Conservation (phyloP, 345 rosid species). For the Psidium friedrichsthalianum region DNA sequence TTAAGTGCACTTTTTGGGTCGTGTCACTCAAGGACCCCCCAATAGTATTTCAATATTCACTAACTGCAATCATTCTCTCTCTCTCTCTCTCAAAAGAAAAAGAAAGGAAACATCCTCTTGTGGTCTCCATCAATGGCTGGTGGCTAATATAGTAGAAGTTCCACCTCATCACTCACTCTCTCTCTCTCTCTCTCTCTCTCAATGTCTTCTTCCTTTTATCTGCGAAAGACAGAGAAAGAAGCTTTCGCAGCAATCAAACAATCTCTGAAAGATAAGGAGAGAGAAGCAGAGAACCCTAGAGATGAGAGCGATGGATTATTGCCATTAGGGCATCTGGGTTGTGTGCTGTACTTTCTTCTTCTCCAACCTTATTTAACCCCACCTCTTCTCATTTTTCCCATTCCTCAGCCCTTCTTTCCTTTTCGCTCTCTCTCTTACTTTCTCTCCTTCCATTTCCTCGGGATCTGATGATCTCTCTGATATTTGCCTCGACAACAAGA, state of each 20-base stretch:
- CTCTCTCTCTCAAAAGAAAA: not conserved
- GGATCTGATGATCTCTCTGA: slow-evolving; percentile 50
- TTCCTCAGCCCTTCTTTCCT: slow-evolving; percentile 10
- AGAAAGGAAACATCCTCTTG: slow-evolving; percentile 14
- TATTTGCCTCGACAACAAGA: slow-evolving; percentile 2
- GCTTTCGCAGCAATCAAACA: slow-evolving; percentile 75
- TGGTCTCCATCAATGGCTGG: slow-evolving; percentile 50
- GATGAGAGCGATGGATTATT: slow-evolving; percentile 13
- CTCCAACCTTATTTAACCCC: slow-evolving; percentile 42
- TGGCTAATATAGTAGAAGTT: not conserved
- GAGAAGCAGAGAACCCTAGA: slow-evolving; percentile 7
- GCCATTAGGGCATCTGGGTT: slow-evolving; percentile 49
- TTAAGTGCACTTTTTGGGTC: slow-evolving; percentile 4
- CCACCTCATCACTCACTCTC: not conserved
- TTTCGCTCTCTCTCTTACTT: slow-evolving; percentile 1
- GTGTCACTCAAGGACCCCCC: not conserved
- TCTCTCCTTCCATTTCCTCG: slow-evolving; percentile 16
- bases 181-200: not conserved
- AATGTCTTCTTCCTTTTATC: slow-evolving; percentile 1
- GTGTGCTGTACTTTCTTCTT: slow-evolving; percentile 8
- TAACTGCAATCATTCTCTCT: slow-evolving; percentile 2
- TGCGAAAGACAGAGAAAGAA: slow-evolving; percentile 30
- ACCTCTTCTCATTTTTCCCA: slow-evolving; percentile 34
- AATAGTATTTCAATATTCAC: not conserved
- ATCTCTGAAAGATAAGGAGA: slow-evolving; percentile 22